Base-by-base conservation (phyloP, 352 stramenopile species). In the Globisporangium recalcitrans region DNA sequence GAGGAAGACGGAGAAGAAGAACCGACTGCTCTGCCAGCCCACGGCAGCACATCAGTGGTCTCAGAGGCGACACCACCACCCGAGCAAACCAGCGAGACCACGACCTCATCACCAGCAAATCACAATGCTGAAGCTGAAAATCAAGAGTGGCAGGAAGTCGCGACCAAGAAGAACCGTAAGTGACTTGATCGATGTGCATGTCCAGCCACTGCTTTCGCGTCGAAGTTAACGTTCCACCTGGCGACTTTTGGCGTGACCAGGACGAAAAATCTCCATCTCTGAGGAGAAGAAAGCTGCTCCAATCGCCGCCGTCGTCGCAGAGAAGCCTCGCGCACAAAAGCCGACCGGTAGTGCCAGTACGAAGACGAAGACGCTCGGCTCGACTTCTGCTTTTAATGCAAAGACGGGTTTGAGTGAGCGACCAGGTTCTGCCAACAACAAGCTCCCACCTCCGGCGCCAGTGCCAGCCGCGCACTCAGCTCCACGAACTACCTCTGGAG, bases 161-260 rank as follows among this genome's bases (percentile, higher is more conserved):
- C 64, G 21, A 67, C 67, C 32, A 74, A 70, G 38, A 77, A 72
- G 52, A 60, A 52, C 11, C 69, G 70, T 76, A 58, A 27, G 68
- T 40, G 22, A 19, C 13, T 13, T 4, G 26, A 48, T 48, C 6
- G n/a, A n/a, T 46, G 32, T 34, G 10, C 9, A 16, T 56, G 51
- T 9, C 16, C 16, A 3, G 19, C 27, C 9, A 26, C 26, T 32
- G 14, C 11, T 8, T 7, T 56, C 4, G 27, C 13, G 5, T 38
- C 27, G 22, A n/a, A 29, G 9, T 31, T 13, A 4, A 9, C 7
- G 52, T 24, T 5, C 26, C 26, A 14, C 29, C 22, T 61, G 40
- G n/a, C 27, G 52, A 7, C n/a, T 22, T 40, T 51, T 8, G 13
- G 7, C 21, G 34, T 34, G 3, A 27, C 11, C 40, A 61, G 55